A percentile compares a stretch with the other conserved stretches of the same genome.
phyloP scores from a whole-genome alignment of 331 rosid genomes.

The Stylosanthes scabra region DNA sequence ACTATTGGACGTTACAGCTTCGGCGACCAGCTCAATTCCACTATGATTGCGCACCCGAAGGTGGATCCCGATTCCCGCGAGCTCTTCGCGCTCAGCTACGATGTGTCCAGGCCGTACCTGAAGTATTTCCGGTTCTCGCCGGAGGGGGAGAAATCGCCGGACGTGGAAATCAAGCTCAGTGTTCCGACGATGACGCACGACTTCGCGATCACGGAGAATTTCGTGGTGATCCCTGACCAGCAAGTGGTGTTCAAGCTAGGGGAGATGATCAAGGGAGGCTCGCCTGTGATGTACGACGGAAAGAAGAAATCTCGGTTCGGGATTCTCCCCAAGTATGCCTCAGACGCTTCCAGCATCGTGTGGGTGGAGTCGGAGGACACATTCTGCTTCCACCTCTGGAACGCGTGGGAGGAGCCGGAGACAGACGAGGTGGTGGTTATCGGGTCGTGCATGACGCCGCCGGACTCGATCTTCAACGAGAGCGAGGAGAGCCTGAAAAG shows the following conservation, averaged over 20 bases:
- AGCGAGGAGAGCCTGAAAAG: conserved; percentile 64
- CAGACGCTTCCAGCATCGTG: conserved; percentile 48
- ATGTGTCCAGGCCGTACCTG: conserved; percentile 65
- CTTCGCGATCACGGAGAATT: conserved; percentile 93
- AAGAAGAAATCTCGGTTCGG: conserved; percentile 82
- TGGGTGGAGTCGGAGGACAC: conserved; percentile 81
- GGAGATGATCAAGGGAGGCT: conserved; percentile 86
- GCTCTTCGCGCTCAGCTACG: conserved; percentile 84
- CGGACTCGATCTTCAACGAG: conserved; percentile 93
- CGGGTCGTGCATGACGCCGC: conserved; percentile 97
- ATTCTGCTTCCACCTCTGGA: conserved; percentile 91
- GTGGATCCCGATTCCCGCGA: conserved; percentile 75
- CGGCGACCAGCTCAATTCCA: conserved; percentile 59
- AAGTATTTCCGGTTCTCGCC: conserved; percentile 71
- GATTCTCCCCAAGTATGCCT: conserved; percentile 60
- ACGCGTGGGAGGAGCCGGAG: conserved; percentile 93
- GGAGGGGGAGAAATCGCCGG: conserved; percentile 68
- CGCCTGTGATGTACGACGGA: conserved; percentile 82
- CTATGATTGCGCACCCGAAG: conserved; percentile 97
- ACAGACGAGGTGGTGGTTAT: conserved; percentile 75
- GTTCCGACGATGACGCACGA: conserved; percentile 95
- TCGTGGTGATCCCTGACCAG: conserved; percentile 90
- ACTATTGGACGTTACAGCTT: conserved; percentile 77
- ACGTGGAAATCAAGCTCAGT: conserved; percentile 66
- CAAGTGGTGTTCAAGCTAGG: conserved; percentile 89